Evolutionary conservation across 2,329 filamentous ascomycete species (phyloP).

Genomic region (Keithomyces neogunnii): DNA sequence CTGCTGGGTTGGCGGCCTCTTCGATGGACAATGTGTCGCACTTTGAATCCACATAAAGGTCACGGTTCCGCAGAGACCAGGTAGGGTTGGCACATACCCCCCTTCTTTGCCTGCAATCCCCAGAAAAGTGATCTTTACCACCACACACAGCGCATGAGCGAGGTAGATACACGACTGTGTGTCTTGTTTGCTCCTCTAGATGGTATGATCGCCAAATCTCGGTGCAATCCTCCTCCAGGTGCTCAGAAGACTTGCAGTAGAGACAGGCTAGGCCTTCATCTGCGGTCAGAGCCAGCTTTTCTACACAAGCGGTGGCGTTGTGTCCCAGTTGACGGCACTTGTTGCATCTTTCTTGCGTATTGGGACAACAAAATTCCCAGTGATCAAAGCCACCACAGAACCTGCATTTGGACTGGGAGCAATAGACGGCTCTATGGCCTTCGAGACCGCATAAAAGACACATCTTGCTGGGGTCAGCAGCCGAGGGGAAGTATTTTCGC

Average conservation of each 20-base stretch:
- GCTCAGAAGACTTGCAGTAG: conserved; percentile 46
- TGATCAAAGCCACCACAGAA: conserved; percentile 40
- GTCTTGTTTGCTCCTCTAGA: conserved; percentile 28
- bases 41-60: conserved; percentile 39
- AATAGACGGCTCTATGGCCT: conserved; percentile 37
- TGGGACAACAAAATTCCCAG: conserved; percentile 41
- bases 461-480: conserved; percentile 30
- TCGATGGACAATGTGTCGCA: conserved; percentile 32
- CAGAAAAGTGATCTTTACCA: conserved; percentile 43
- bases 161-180: conserved; percentile 41
- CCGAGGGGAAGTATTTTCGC: conserved; percentile 43
- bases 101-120: conserved; percentile 37
- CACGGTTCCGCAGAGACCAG: conserved; percentile 42
- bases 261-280: conserved; percentile 51
- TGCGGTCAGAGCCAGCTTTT: conserved; percentile 44
- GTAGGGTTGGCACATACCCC: conserved; percentile 28
- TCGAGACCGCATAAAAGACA: conserved; percentile 44
- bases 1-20: conserved; percentile 16
- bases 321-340: conserved; percentile 60
- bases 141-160: conserved; percentile 51
- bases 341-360: conserved; percentile 36
- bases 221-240: conserved; percentile 52
- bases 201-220: conserved; percentile 51
- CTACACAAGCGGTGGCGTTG: conserved; percentile 37
- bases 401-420: conserved; percentile 37